Conservation (phyloP, 768 basidiomycete genomes). For the Tricholoma saponaceum region DNA sequence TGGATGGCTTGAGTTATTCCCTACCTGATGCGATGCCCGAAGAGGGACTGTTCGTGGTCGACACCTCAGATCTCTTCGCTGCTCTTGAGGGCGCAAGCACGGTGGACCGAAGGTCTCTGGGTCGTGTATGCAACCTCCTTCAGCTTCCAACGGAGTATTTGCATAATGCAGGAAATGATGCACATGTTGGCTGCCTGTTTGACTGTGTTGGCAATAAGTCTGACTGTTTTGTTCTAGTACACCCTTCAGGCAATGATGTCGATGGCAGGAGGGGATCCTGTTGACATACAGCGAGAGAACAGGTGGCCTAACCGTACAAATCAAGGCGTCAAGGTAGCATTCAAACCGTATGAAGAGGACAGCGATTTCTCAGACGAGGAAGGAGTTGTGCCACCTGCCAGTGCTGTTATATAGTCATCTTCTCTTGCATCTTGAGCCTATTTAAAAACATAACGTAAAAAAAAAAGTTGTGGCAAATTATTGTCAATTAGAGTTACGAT, state of each 20-base stretch:
- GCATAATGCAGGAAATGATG: slow-evolving; percentile 89
- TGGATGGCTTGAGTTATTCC: slow-evolving; percentile 47
- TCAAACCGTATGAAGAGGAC: slow-evolving; percentile 59
- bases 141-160: slow-evolving; percentile 49
- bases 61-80: slow-evolving; percentile 71
- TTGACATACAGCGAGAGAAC: slow-evolving; percentile 74
- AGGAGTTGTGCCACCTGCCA: slow-evolving; percentile 27
- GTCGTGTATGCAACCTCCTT: slow-evolving; percentile 60
- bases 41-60: slow-evolving; percentile 59
- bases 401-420: not conserved
- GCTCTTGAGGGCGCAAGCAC: slow-evolving; percentile 63
- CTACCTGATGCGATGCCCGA: slow-evolving; percentile 55
- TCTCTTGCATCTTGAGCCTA: not conserved
- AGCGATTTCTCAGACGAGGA: slow-evolving; percentile 44
- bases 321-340: slow-evolving; percentile 48
- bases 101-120: slow-evolving; percentile 50
- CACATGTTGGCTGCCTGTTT: slow-evolving; percentile 50
- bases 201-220: not conserved
- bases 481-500: not conserved
- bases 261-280: slow-evolving; percentile 71
- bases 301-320: slow-evolving; percentile 70
- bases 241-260: slow-evolving; percentile 60
- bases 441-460: not conserved
- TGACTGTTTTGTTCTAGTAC: slow-evolving; percentile 41
- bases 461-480: not conserved